phyloP scores from a whole-genome alignment of 345 rosid species.

The Linum tenue region DNA sequence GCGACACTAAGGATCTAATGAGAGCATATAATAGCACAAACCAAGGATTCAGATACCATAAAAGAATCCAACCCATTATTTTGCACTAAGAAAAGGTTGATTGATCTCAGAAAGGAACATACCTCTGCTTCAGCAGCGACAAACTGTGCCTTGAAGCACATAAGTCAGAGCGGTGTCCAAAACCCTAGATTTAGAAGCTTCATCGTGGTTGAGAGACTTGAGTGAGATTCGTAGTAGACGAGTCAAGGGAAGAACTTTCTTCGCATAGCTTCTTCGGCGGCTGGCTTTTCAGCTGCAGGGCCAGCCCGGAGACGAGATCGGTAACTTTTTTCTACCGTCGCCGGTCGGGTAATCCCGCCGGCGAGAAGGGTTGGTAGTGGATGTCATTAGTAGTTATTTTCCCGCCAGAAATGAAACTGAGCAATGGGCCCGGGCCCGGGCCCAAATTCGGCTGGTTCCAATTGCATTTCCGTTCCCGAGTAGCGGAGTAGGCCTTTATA shows the following conservation, averaged over 20 bases:
- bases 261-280: conserved; percentile 1
- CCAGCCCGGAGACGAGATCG: conserved; percentile 41
- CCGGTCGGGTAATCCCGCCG: conserved; percentile 2
- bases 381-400: too few relatives aligned
- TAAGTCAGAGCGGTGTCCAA: conserved; percentile 46
- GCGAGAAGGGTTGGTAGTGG: too few relatives aligned
- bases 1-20: conserved; percentile 34
- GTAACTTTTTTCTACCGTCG: conserved; percentile 19
- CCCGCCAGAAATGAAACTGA: too few relatives aligned
- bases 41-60: too few relatives aligned
- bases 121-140: too few relatives aligned
- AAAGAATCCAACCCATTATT: too few relatives aligned
- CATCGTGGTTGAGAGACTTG: conserved; percentile 44
- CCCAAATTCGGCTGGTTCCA: too few relatives aligned
- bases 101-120: too few relatives aligned
- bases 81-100: too few relatives aligned
- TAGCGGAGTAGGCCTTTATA: too few relatives aligned
- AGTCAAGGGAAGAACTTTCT: conserved; percentile 21
- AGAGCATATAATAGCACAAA: conserved; percentile 34
- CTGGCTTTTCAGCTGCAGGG: conserved; percentile 27
- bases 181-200: conserved; percentile 38
- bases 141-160: conserved; percentile 51
- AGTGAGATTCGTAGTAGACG: conserved; percentile 43
- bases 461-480: too few relatives aligned
- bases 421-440: too few relatives aligned